These are phyloP conservation scores for Agaricales sp. DNA, from an alignment of 1,284 basidiomycete genomes.

Conservation along the genomic window DNA sequence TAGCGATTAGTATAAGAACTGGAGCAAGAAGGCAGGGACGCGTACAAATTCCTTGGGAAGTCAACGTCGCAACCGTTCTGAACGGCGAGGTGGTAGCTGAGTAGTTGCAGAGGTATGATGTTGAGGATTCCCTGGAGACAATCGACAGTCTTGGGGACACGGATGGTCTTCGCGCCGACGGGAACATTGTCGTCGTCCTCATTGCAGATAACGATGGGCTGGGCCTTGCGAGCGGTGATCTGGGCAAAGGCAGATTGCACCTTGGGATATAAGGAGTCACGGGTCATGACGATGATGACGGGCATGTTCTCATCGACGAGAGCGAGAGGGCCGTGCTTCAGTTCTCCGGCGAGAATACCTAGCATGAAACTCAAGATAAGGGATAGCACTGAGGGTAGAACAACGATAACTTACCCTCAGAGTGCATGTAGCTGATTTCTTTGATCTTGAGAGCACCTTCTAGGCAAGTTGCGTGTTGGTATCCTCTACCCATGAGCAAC, in stretches of 20 bases:
- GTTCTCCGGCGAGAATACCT: conserved; percentile 92
- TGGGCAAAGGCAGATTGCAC: conserved; percentile 93
- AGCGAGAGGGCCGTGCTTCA: conserved; percentile 98
- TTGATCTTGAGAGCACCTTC: conserved; percentile 99
- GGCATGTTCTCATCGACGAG: conserved; percentile 98
- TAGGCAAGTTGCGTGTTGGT: conserved; percentile 96
- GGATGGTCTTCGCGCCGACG: conserved; percentile 74
- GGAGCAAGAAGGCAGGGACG: conserved; percentile 14
- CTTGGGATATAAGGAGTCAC: conserved; percentile 97
- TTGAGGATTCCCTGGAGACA: conserved; percentile 94
- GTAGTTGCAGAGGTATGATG: conserved; percentile 92
- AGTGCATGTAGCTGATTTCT: conserved; percentile 94
- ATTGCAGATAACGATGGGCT: conserved; percentile 94
- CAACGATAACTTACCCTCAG: conserved; percentile 47
- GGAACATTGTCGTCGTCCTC: conserved; percentile 83
- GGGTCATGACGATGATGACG: conserved; percentile 98
- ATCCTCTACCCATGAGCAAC: conserved; percentile 96
- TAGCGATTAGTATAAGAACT: conserved; percentile 5
- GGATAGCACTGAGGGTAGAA: conserved; percentile 47
- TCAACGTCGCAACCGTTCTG: conserved; percentile 97
- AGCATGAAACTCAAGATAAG: conserved; percentile 20
- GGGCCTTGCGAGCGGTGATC: conserved; percentile 95
- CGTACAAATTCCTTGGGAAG: conserved; percentile 93
- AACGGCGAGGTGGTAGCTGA: conserved; percentile 95
- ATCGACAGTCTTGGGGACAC: conserved; percentile 91